phyloP scores from a whole-genome alignment of 352 stramenopile species.

The Achlya hypogyna region DNA sequence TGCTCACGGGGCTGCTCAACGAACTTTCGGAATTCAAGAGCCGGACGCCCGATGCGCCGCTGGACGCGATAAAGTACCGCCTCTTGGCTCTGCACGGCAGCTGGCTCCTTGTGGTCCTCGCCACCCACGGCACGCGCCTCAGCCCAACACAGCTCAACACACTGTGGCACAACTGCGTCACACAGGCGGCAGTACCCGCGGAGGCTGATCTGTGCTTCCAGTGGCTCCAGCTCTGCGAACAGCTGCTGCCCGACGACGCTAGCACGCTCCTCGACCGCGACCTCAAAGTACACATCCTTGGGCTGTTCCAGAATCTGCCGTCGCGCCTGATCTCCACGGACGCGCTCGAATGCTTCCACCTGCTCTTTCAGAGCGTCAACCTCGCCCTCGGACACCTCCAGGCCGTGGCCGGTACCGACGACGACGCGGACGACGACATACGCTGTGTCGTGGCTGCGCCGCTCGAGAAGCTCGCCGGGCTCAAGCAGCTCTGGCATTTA shows the following conservation, averaged over 20 bases:
- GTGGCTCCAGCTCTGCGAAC: constrained; percentile 55
- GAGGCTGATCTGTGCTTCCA: constrained; percentile 59
- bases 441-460: constrained; percentile 20
- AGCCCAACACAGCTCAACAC: constrained; percentile 23
- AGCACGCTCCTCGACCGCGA: constrained; percentile 24
- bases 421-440: constrained; percentile 21
- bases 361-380: constrained; percentile 59
- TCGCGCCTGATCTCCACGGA: constrained; percentile 32
- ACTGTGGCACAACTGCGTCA: constrained; percentile 42
- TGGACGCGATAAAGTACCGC: constrained; percentile 33
- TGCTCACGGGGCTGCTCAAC: not conserved
- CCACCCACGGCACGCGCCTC: not conserved
- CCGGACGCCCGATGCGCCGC: not conserved
- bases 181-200: constrained; percentile 27
- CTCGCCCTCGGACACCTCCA: not conserved
- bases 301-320: constrained; percentile 34
- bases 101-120: constrained; percentile 35
- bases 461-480: constrained; percentile 29
- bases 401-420: not conserved
- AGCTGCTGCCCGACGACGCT: not conserved
- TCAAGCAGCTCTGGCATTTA: constrained; percentile 53
- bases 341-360: constrained; percentile 55
- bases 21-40: constrained; percentile 12
- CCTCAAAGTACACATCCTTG: constrained; percentile 30
- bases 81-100: constrained; percentile 48